Conservation (phyloP, 148 eudicot genomes). For the Vaccinium corymbosum region DNA sequence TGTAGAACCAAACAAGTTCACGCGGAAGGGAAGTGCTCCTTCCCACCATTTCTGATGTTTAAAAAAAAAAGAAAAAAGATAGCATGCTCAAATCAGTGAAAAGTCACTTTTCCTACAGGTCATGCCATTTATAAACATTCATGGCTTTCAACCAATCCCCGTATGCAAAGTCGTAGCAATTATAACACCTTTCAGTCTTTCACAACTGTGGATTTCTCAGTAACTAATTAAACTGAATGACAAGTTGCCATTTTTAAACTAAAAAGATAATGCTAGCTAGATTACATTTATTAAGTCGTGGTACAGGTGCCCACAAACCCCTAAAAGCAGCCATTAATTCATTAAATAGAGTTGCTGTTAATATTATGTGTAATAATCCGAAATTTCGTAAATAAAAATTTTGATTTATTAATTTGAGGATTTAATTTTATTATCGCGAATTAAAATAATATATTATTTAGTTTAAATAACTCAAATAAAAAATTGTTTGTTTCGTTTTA, state of each 20-base stretch:
- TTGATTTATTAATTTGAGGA: too few relatives aligned
- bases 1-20: too few relatives aligned
- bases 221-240: not conserved
- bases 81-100: not conserved
- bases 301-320: not conserved
- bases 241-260: not conserved
- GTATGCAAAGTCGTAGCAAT: not conserved
- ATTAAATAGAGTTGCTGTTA: not conserved
- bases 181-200: not conserved
- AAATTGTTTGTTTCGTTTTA: too few relatives aligned
- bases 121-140: not conserved
- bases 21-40: too few relatives aligned
- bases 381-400: too few relatives aligned
- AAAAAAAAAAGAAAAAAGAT: too few relatives aligned
- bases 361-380: not conserved
- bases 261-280: not conserved
- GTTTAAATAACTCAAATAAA: too few relatives aligned
- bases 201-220: not conserved
- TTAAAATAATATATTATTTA: too few relatives aligned
- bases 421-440: too few relatives aligned
- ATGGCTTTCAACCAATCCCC: not conserved
- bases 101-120: not conserved
- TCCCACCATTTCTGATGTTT: too few relatives aligned
- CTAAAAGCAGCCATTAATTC: not conserved
- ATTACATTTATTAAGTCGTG: not conserved